Percentiles rank a stretch among this genome's conserved stretches.
phyloP scores from a whole-genome alignment of 805 yeast genomes.

The Candida quercuum region DNA sequence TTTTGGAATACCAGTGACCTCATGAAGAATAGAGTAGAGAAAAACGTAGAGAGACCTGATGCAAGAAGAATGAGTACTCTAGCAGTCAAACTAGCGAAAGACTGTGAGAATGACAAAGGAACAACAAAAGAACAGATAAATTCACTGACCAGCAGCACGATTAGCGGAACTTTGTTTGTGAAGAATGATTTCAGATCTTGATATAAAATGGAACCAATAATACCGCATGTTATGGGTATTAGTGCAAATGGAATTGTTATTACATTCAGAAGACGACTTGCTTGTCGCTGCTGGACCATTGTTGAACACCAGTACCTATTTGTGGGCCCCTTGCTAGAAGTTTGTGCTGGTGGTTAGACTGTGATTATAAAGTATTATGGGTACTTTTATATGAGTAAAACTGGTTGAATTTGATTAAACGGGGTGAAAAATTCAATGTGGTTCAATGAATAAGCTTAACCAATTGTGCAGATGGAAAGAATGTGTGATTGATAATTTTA shows the following conservation, averaged over 20 bases:
- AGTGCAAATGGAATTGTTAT: slow-evolving; percentile 2
- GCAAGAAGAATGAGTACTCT: slow-evolving; percentile 1
- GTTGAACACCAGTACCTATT: too few relatives aligned
- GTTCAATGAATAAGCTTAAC: neutral
- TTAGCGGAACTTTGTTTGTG: neutral
- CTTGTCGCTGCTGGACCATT: slow-evolving; percentile 4
- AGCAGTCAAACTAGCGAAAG: neutral
- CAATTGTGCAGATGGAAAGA: too few relatives aligned
- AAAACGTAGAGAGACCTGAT: slow-evolving; percentile 13
- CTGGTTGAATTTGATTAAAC: neutral
- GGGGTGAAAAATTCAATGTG: neutral
- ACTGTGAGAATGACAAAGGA: slow-evolving; percentile 5
- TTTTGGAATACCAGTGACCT: slow-evolving; percentile 1
- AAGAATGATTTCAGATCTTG: neutral
- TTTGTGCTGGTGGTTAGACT: neutral
- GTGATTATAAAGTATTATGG: neutral
- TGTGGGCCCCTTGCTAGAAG: too few relatives aligned
- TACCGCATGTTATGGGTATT: slow-evolving; percentile 12
- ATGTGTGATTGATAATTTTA: too few relatives aligned
- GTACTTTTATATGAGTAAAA: neutral
- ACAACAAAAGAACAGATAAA: slow-evolving; percentile 6
- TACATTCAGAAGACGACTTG: slow-evolving; percentile 1
- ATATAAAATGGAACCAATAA: slow-evolving; percentile 9
- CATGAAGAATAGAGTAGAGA: slow-evolving; percentile 21
- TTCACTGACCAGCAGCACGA: slow-evolving; percentile 11